These are phyloP conservation scores for Mycena haematopus DNA, from an alignment of 768 basidiomycete species.

Conservation along the genomic window DNA sequence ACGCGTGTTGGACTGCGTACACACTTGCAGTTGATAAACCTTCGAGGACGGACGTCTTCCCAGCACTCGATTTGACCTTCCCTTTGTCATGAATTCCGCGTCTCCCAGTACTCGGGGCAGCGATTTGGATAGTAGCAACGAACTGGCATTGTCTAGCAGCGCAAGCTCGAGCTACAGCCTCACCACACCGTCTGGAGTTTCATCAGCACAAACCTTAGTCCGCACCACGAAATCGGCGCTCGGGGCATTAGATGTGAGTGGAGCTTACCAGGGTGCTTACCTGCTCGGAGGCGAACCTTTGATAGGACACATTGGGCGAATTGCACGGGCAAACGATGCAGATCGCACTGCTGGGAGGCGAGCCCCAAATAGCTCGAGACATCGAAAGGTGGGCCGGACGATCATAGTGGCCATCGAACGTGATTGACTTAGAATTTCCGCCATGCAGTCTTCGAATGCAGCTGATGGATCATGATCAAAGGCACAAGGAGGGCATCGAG, in stretches of 20 bases:
- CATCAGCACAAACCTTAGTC: conserved; percentile 28
- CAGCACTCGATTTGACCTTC: not conserved
- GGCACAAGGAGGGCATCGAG: conserved; percentile 49
- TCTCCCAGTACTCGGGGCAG: conserved; percentile 19
- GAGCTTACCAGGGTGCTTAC: not conserved
- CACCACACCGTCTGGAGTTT: conserved; percentile 26
- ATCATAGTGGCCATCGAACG: too few species aligned
- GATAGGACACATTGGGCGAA: conserved; percentile 51
- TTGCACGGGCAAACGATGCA: conserved; percentile 53
- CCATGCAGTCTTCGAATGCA: conserved; percentile 49
- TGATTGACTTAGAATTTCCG: not conserved
- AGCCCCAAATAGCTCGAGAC: conserved; percentile 45
- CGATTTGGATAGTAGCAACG: conserved; percentile 21
- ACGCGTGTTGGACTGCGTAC: conserved; percentile 22
- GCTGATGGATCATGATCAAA: conserved; percentile 49
- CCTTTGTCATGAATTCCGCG: conserved; percentile 10
- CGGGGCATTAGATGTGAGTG: conserved; percentile 38
- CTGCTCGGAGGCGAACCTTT: not conserved
- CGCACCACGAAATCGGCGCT: conserved; percentile 38
- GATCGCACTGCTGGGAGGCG: conserved; percentile 47
- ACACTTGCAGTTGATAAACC: not conserved
- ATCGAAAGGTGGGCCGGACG: conserved; percentile 43
- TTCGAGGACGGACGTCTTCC: conserved; percentile 1
- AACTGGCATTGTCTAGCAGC: conserved; percentile 19
- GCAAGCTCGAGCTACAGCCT: conserved; percentile 27